phyloP scores from a whole-genome alignment of 148 eudicot species.

The Fagopyrum homotropicum region DNA sequence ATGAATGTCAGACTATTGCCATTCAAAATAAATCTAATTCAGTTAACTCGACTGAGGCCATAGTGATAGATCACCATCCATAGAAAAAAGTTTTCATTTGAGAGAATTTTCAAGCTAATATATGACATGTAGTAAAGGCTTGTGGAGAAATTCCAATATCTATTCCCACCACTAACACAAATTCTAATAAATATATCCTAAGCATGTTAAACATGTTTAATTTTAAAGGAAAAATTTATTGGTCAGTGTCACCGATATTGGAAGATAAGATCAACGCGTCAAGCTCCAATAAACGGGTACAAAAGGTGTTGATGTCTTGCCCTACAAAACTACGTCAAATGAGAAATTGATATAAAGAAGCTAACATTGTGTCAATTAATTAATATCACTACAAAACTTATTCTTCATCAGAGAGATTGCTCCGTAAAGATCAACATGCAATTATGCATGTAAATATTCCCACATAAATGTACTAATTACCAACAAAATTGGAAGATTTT shows the following conservation, averaged over 20 bases:
- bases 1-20: conserved; percentile 1
- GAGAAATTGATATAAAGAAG: not conserved
- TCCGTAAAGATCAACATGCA: not conserved
- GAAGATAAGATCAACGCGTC: not conserved
- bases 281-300: conserved; percentile 54
- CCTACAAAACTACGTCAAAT: conserved; percentile 37
- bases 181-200: not conserved
- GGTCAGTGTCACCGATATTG: not conserved
- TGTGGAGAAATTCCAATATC: not conserved
- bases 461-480: not conserved
- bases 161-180: not conserved
- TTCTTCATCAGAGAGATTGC: not conserved
- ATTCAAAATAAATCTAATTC: conserved; percentile 22
- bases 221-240: not conserved
- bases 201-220: not conserved
- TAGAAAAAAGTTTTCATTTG: not conserved
- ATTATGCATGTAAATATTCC: not conserved
- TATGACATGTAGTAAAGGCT: conserved; percentile 7
- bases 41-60: conserved; percentile 8
- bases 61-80: not conserved
- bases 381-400: not conserved
- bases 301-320: conserved; percentile 69
- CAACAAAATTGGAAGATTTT: not conserved
- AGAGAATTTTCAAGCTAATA: not conserved
- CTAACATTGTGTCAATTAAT: not conserved